A percentile compares a stretch with the other conserved stretches of the same genome.
These are phyloP conservation scores for Bipolaris zeicola DNA, from an alignment of 2,329 filamentous ascomycete species.

Conservation along the genomic window DNA sequence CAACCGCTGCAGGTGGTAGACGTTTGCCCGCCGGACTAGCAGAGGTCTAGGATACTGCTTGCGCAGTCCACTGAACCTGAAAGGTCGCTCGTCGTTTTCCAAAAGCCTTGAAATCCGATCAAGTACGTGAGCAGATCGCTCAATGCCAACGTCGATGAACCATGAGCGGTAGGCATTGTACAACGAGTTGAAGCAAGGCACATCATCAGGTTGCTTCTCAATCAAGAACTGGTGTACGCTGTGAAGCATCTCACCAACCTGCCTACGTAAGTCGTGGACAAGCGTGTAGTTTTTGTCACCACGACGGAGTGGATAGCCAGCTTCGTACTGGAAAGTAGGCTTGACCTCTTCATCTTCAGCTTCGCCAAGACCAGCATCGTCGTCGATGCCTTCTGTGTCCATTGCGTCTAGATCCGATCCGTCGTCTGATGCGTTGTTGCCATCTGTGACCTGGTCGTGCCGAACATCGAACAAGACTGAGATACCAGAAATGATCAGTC, in stretches of 20 bases:
- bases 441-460: slow-evolving; percentile 44
- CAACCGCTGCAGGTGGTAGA: slow-evolving; percentile 92
- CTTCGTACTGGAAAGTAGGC: slow-evolving; percentile 85
- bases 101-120: slow-evolving; percentile 86
- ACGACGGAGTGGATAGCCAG: slow-evolving; percentile 78
- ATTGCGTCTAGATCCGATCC: slow-evolving; percentile 46
- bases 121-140: slow-evolving; percentile 89
- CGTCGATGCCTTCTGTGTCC: slow-evolving; percentile 54
- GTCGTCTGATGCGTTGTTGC: slow-evolving; percentile 59
- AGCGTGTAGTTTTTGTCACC: slow-evolving; percentile 66
- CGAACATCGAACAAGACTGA: slow-evolving; percentile 84
- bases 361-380: slow-evolving; percentile 63
- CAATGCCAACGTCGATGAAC: slow-evolving; percentile 97
- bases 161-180: slow-evolving; percentile 93
- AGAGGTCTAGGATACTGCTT: slow-evolving; percentile 92
- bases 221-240: slow-evolving; percentile 83
- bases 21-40: slow-evolving; percentile 89
- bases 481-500: slow-evolving; percentile 88
- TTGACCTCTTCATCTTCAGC: slow-evolving; percentile 81
- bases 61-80: slow-evolving; percentile 89
- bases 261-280: slow-evolving; percentile 80
- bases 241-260: slow-evolving; percentile 80
- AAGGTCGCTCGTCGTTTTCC: slow-evolving; percentile 84
- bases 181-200: slow-evolving; percentile 89
- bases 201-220: slow-evolving; percentile 88